Base-by-base conservation (phyloP, 345 rosid genomes). In the Brassica incana region DNA sequence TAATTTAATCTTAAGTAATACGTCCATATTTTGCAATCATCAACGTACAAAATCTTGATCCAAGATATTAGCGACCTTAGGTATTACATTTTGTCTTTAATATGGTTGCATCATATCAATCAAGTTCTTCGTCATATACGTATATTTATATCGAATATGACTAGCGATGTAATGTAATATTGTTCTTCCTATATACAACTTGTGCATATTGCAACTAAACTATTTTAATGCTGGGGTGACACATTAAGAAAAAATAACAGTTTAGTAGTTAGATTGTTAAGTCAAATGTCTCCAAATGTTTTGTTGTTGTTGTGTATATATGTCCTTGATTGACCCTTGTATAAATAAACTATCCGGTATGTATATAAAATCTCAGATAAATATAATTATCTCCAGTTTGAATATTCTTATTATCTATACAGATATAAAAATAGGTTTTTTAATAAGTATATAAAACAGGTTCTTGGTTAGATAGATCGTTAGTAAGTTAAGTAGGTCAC, bases 11-110 rank as follows among this genome's bases (percentile, higher is more conserved):
- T 67, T 40, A 36, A 43, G 32, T 16, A 67, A 4, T 25, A 68
- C 60, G 65, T 38, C 61, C 27, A 67, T 48, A 80, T 67, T 58
- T 65, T 59, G 27, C 52, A 67, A 18, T 54, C 65, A 45, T 68
- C 12, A 40, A 65, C 67, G 65, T 52, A 75, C 67, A 69, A n/a
- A 8, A 29, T 23, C 45, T 48, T 63, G 70, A 69, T 38, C 68
- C 65, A 73, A 54, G 56, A 40, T 73, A 67, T 79, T 67, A 30
- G 65, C 54, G 15, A 58, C 56, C 62, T 73, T 71, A 78, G 27
- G 60, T 65, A n/a, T 58, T 56, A 4, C 1, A 18, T 78, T 77
- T 20, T 67, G 45, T 78, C 67, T 38, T 32, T 5, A 36, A 54
- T 65, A 68, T 66, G 67, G 4, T 79, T 30, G 20, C 10, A 79